A percentile compares a stretch with the other conserved stretches of the same genome.
These are phyloP conservation scores for Camellia sinensis DNA, from an alignment of 148 eudicot species.

Conservation along the genomic window DNA sequence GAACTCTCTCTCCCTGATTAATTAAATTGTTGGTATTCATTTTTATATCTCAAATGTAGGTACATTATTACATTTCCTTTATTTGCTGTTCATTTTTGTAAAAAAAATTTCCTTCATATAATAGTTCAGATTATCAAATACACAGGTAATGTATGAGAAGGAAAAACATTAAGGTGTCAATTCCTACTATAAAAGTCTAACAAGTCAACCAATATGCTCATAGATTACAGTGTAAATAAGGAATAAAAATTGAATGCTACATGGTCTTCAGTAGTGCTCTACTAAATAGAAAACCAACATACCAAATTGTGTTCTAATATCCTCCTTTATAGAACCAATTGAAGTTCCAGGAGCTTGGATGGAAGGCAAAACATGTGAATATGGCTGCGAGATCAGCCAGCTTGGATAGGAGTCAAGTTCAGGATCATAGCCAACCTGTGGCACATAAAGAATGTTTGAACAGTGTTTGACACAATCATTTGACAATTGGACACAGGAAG, in stretches of 20 bases:
- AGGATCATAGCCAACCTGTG: constrained; percentile 93
- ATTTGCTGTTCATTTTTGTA: too few species aligned
- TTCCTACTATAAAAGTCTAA: neutral
- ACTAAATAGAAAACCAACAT: constrained; percentile 16
- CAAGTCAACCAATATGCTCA: neutral
- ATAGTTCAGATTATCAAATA: neutral
- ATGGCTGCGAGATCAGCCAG: constrained; percentile 87
- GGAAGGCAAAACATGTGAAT: constrained; percentile 63
- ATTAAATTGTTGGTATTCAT: neutral
- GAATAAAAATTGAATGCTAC: neutral
- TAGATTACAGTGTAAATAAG: neutral
- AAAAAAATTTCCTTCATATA: too few species aligned
- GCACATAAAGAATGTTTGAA: neutral
- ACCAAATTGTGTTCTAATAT: constrained; percentile 61
- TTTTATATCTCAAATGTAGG: neutral
- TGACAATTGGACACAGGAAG: neutral
- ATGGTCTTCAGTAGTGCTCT: neutral
- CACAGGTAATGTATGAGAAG: neutral
- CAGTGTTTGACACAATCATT: neutral
- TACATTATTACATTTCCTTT: too few species aligned
- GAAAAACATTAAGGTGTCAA: neutral
- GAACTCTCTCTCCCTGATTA: too few species aligned
- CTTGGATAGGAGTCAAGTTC: constrained; percentile 77
- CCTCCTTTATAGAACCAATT: constrained; percentile 61
- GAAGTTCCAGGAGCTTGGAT: constrained; percentile 77